Conservation (phyloP, 495 filamentous ascomycete genomes). For the Daldinia bambusicola region DNA sequence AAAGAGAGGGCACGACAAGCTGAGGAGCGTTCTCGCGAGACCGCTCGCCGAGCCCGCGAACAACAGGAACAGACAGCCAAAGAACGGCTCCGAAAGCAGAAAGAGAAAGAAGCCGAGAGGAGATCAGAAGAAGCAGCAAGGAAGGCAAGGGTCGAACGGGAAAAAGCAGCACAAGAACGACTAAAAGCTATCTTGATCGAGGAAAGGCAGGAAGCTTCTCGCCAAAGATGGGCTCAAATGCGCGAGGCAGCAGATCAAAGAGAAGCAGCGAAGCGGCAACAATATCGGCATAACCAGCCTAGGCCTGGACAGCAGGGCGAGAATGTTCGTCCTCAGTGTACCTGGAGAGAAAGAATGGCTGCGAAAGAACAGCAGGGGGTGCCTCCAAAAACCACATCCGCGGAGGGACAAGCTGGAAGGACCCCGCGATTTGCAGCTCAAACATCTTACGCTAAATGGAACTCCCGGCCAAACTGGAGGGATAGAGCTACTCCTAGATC, state of each 20-base stretch:
- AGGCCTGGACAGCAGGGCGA: background rate
- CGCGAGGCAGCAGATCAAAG: constrained; percentile 25
- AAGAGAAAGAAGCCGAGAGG: constrained; percentile 26
- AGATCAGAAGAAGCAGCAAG: constrained; percentile 34
- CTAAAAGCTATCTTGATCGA: constrained; percentile 23
- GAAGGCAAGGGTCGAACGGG: constrained; percentile 27
- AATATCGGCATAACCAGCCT: background rate
- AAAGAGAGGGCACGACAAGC: constrained; percentile 26
- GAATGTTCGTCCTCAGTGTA: constrained; percentile 13
- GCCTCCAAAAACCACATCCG: background rate
- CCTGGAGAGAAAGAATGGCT: background rate
- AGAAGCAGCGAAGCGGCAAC: constrained; percentile 1
- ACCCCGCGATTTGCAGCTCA: background rate
- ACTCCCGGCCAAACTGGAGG: constrained; percentile 10
- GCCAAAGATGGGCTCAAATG: constrained; percentile 33
- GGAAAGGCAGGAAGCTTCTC: constrained; percentile 25
- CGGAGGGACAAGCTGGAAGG: background rate
- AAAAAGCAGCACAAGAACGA: constrained; percentile 31
- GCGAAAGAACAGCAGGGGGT: background rate
- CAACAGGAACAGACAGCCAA: constrained; percentile 31
- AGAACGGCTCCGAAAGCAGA: constrained; percentile 28
- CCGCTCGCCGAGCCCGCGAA: constrained; percentile 28
- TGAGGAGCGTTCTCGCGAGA: constrained; percentile 33
- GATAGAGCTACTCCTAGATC: background rate
- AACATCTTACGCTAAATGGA: background rate